phyloP scores from a whole-genome alignment of 1,284 basidiomycete species.

The Fomitiporia mediterranea region DNA sequence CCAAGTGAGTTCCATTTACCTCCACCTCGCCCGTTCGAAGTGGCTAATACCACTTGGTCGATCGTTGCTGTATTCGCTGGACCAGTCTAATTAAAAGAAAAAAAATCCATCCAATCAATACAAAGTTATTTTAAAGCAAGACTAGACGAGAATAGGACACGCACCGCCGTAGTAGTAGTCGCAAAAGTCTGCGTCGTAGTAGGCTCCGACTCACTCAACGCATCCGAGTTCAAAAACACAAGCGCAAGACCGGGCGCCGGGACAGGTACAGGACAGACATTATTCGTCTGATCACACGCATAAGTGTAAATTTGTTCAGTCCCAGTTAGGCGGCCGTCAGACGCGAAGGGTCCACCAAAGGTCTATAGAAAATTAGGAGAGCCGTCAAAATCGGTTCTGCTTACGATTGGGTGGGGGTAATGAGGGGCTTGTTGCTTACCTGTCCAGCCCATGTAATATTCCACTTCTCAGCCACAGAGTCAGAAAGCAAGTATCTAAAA shows the following conservation, averaged over 20 bases:
- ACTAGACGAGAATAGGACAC: not conserved
- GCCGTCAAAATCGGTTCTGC: constrained; percentile 1
- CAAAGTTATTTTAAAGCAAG: not conserved
- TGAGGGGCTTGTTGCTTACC: constrained; percentile 30
- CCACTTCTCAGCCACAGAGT: constrained; percentile 51
- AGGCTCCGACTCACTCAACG: constrained; percentile 27
- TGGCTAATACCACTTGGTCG: constrained; percentile 19
- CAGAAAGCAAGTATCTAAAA: constrained; percentile 36
- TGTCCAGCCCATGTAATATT: constrained; percentile 73
- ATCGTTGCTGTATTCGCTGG: constrained; percentile 22
- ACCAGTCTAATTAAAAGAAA: not conserved
- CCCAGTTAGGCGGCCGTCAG: constrained; percentile 43
- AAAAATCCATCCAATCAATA: no score
- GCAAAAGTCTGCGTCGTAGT: constrained; percentile 28
- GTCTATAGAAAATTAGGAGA: constrained; percentile 46
- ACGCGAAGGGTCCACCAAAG: constrained; percentile 56
- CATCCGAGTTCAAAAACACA: constrained; percentile 37
- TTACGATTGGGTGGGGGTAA: not conserved
- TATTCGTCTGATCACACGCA: constrained; percentile 31
- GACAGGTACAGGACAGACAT: constrained; percentile 35
- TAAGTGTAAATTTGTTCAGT: constrained; percentile 31
- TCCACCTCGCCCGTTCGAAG: constrained; percentile 23
- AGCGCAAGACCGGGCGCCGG: constrained; percentile 39
- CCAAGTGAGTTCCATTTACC: constrained; percentile 16
- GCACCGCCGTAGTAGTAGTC: constrained; percentile 17